Conservation (phyloP, 441 rosid species). For the Erodium moschatum region DNA sequence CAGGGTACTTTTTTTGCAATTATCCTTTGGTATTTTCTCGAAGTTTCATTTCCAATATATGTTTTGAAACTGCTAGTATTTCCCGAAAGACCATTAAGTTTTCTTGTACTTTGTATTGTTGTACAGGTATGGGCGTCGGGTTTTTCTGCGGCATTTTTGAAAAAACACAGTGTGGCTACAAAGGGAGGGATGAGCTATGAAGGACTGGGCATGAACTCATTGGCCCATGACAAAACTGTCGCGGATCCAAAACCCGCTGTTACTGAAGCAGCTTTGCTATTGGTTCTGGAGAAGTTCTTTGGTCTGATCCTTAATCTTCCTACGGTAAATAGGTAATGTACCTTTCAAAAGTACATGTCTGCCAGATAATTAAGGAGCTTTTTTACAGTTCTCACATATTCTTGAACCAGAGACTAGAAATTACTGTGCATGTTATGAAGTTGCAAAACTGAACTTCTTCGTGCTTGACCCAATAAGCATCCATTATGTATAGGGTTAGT, state of each 20-base stretch:
- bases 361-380: too few species aligned
- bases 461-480: too few species aligned
- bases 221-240: constrained; percentile 23
- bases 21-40: neutral
- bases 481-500: too few species aligned
- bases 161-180: constrained; percentile 74
- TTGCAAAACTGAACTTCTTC: too few species aligned
- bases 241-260: constrained; percentile 56
- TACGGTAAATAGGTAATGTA: constrained; percentile 56
- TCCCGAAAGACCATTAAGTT: neutral
- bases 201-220: constrained; percentile 27
- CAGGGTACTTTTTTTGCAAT: too few species aligned
- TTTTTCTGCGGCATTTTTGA: constrained; percentile 86
- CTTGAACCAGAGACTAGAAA: too few species aligned
- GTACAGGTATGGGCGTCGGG: constrained; percentile 93
- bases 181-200: constrained; percentile 36
- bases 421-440: too few species aligned
- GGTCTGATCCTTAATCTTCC: constrained; percentile 70
- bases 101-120: constrained; percentile 20
- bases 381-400: too few species aligned
- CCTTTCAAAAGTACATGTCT: neutral
- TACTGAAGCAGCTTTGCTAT: constrained; percentile 71
- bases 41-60: neutral
- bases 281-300: constrained; percentile 71
- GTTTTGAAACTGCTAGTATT: neutral